Conservation (phyloP, 176 grass and related monocot genomes). For the Triticum timopheevii region DNA sequence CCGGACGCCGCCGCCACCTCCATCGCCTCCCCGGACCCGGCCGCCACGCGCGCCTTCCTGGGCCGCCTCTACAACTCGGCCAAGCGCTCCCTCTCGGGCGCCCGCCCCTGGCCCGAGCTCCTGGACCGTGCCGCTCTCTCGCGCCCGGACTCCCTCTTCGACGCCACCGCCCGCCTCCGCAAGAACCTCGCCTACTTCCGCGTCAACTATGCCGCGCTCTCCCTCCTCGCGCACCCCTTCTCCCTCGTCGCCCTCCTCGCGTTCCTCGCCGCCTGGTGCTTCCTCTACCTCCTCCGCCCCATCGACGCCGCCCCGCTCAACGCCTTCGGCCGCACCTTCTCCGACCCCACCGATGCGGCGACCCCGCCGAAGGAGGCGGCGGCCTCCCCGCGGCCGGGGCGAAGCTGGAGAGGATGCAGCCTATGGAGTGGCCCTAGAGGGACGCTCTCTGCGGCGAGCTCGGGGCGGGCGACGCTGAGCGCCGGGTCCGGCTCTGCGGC, state of each 20-base stretch:
- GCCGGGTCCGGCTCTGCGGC: slow-evolving; percentile 69
- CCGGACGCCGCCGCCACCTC: neutral
- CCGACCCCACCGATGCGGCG: slow-evolving; percentile 6
- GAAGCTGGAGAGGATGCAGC: slow-evolving; percentile 16
- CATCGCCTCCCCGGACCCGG: neutral
- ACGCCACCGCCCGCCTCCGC: slow-evolving; percentile 3
- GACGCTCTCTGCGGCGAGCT: slow-evolving; percentile 67
- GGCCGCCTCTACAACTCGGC: slow-evolving; percentile 5
- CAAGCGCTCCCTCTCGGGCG: slow-evolving; percentile 8
- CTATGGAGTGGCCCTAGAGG: slow-evolving; percentile 58
- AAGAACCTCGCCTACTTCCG: slow-evolving; percentile 82
- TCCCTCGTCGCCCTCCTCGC: too few relatives aligned
- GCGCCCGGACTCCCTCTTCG: slow-evolving; percentile 19
- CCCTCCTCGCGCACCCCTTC: too few relatives aligned
- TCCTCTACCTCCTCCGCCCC: too few relatives aligned
- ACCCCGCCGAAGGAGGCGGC: neutral
- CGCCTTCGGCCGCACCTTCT: too few relatives aligned
- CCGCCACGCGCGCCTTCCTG: slow-evolving; percentile 7
- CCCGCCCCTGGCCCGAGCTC: slow-evolving; percentile 18
- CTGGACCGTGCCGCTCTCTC: neutral
- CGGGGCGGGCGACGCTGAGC: slow-evolving; percentile 49
- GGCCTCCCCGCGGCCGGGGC: neutral
- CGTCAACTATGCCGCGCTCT: slow-evolving; percentile 70
- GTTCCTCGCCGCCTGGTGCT: too few relatives aligned
- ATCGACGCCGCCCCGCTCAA: too few relatives aligned